Conservation (phyloP, 345 rosid genomes). For the Kandelia obovata region DNA sequence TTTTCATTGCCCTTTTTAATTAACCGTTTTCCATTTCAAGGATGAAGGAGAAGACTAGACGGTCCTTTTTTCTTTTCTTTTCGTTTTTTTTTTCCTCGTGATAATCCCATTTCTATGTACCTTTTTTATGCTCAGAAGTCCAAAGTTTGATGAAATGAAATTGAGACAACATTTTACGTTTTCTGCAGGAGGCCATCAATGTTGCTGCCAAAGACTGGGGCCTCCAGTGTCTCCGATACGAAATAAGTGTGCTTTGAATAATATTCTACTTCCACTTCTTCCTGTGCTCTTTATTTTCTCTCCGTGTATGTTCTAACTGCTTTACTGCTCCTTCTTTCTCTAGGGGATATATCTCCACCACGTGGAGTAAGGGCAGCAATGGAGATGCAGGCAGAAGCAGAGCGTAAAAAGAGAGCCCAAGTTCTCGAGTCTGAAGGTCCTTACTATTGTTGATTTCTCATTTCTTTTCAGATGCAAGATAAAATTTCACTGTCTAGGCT, state of each 20-base stretch:
- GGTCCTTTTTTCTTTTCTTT: too few species aligned
- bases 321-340: slow-evolving; percentile 3
- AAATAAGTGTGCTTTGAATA: slow-evolving; percentile 58
- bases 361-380: slow-evolving; percentile 86
- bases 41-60: too few species aligned
- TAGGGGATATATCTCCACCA: slow-evolving; percentile 98
- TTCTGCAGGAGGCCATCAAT: slow-evolving; percentile 76
- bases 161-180: background rate
- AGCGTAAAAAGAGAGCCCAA: slow-evolving; percentile 89
- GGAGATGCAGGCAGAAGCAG: slow-evolving; percentile 99
- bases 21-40: too few species aligned
- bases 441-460: background rate
- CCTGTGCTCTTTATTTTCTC: background rate
- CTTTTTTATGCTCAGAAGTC: too few species aligned
- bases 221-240: slow-evolving; percentile 90
- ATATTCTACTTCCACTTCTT: background rate
- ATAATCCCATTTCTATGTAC: too few species aligned
- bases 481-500: background rate
- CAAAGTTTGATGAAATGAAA: too few species aligned
- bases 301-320: background rate
- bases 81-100: too few species aligned
- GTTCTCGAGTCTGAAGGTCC: slow-evolving; percentile 84
- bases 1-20: too few species aligned
- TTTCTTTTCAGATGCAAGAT: background rate
- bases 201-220: slow-evolving; percentile 95